These are phyloP conservation scores for Aspergillus udagawae DNA, from an alignment of 2,329 filamentous ascomycete genomes.

Conservation along the genomic window DNA sequence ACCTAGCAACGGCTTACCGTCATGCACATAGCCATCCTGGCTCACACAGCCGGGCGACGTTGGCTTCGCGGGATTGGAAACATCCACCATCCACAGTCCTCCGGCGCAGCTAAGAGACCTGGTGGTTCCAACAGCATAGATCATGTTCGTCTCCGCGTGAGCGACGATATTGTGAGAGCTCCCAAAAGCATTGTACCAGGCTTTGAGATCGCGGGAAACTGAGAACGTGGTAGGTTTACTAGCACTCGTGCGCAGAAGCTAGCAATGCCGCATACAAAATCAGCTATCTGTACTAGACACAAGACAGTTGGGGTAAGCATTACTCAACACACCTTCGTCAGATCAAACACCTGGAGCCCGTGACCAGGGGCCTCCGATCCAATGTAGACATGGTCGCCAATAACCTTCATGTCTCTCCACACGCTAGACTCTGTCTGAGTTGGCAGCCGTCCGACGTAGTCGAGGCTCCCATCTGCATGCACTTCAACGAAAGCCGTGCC, in stretches of 20 bases:
- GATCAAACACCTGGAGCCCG: constrained; percentile 16
- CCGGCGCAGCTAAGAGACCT: constrained; percentile 12
- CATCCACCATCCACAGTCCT: constrained; percentile 18
- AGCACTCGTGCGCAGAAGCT: constrained; percentile 1
- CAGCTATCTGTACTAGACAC: neutral
- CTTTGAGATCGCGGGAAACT: constrained; percentile 7
- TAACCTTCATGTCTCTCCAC: constrained; percentile 17
- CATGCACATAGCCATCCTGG: constrained; percentile 18
- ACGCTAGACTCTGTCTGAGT: constrained; percentile 12
- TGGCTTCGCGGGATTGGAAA: constrained; percentile 14
- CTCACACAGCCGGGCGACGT: constrained; percentile 14
- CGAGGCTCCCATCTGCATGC: constrained; percentile 11
- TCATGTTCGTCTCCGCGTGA: constrained; percentile 14
- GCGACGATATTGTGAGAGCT: constrained; percentile 19
- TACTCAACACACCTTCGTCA: constrained; percentile 11
- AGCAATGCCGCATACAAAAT: neutral
- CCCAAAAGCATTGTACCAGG: constrained; percentile 15
- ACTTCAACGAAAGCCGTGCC: constrained; percentile 16
- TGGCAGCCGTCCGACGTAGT: constrained; percentile 13
- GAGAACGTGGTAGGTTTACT: constrained; percentile 9
- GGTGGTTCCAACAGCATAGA: constrained; percentile 14
- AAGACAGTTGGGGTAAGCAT: neutral
- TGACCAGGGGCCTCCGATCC: constrained; percentile 14
- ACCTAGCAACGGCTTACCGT: constrained; percentile 3
- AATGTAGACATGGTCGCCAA: constrained; percentile 15